These are phyloP conservation scores for Zoysia matrella DNA, from an alignment of 202 grass and related monocot species.

Conservation along the genomic window DNA sequence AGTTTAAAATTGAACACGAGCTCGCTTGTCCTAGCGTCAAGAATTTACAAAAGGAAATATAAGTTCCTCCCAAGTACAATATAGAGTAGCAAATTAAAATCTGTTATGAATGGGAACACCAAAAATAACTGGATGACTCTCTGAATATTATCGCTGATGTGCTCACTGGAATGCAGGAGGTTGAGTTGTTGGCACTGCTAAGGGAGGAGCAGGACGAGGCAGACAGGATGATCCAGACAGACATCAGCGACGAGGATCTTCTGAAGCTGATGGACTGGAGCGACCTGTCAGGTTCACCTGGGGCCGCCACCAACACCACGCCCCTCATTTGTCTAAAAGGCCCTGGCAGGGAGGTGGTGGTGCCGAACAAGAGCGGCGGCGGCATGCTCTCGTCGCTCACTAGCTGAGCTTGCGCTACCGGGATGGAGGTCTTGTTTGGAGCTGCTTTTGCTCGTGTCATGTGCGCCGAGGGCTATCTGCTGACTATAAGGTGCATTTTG, in stretches of 20 bases:
- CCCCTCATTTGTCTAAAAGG: conserved; percentile 67
- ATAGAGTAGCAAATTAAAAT: neutral
- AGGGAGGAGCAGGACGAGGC: conserved; percentile 70
- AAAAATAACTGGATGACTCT: neutral
- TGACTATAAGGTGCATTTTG: neutral
- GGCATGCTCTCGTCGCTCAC: conserved; percentile 73
- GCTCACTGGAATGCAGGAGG: conserved; percentile 53
- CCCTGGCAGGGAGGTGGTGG: conserved; percentile 96
- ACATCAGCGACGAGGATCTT: conserved; percentile 76
- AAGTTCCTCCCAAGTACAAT: neutral
- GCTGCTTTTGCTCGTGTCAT: conserved; percentile 16
- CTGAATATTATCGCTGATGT: neutral
- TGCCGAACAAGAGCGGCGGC: conserved; percentile 64
- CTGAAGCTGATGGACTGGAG: conserved; percentile 72
- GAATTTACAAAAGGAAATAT: too few relatives aligned
- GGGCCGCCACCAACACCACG: neutral
- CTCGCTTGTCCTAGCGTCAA: neutral
- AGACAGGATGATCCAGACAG: conserved; percentile 83
- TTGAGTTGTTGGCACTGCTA: conserved; percentile 74
- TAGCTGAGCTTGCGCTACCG: conserved; percentile 44
- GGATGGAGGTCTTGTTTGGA: neutral
- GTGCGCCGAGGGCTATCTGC: neutral
- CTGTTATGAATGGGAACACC: neutral
- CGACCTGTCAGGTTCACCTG: conserved; percentile 45
- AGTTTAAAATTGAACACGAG: too few relatives aligned